Evolutionary conservation across 2,329 filamentous ascomycete genomes (phyloP).

Genomic region (Hypoxylon sp.): DNA sequence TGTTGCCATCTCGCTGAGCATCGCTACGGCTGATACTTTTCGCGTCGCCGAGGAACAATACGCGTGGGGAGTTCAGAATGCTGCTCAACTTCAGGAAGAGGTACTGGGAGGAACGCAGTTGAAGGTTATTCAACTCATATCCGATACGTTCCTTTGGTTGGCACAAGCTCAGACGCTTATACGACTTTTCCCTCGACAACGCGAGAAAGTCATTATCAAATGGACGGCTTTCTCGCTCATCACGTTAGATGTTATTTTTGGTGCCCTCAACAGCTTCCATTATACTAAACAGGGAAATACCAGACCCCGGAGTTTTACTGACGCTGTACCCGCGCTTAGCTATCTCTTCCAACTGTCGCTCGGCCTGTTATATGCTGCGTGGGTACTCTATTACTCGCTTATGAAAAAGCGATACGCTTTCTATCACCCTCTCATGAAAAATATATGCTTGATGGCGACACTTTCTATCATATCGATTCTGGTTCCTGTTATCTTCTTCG

Average conservation of each 20-base stretch:
- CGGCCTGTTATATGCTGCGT: constrained; percentile 87
- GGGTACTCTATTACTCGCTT: constrained; percentile 93
- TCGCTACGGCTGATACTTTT: constrained; percentile 92
- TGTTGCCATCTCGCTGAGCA: constrained; percentile 85
- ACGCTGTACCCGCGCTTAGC: constrained; percentile 88
- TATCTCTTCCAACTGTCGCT: constrained; percentile 91
- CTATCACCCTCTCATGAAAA: constrained; percentile 89
- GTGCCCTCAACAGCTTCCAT: constrained; percentile 86
- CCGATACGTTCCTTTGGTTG: constrained; percentile 95
- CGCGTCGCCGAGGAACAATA: constrained; percentile 85
- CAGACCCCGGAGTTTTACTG: constrained; percentile 79
- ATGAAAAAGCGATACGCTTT: constrained; percentile 92
- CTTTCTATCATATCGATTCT: constrained; percentile 84
- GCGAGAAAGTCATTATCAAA: constrained; percentile 98
- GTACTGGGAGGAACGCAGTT: constrained; percentile 88
- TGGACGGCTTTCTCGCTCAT: constrained; percentile 97
- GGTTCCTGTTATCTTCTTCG: constrained; percentile 91
- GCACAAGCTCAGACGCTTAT: constrained; percentile 97
- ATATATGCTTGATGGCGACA: constrained; percentile 81
- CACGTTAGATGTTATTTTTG: constrained; percentile 88
- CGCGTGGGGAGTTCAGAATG: constrained; percentile 79
- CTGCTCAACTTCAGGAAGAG: constrained; percentile 74
- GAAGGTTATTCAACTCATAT: constrained; percentile 89
- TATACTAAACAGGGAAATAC: constrained; percentile 61
- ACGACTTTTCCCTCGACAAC: constrained; percentile 91